Base-by-base conservation (phyloP, 2,329 filamentous ascomycete species). In the Cercospora citrullina region DNA sequence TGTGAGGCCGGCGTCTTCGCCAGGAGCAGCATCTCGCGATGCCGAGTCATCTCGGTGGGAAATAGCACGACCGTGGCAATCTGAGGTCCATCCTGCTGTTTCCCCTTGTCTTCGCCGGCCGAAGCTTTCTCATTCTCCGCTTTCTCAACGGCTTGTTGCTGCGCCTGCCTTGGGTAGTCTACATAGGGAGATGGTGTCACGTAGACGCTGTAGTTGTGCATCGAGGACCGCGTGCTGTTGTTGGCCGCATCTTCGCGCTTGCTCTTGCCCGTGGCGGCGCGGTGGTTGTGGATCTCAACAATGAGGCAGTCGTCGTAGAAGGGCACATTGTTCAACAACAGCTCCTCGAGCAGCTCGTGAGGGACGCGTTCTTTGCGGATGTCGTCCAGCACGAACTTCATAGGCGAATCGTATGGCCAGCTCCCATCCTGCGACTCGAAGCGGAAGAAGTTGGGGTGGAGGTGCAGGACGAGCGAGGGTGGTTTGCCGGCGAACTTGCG, bases 271-370 rank as follows among this genome's bases (percentile, higher is more conserved):
- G 88, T 76, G 9, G 82, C 78, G 72, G 92, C 72, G 85, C 91
- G 92, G 81, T 97, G 92, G 77, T 98, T 92, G 75, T 96, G 87
- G n/a, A 98, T 84, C 79, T 96, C 90, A 39, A 99, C 93, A 73
- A 99, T 98, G 66, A 99, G 86, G 76, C 94, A 97, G 33, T 87
- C 93, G 79, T 98, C 94, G 78, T 98, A 99, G 77, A 97, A 98
- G 9, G 86, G 85, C 14, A 97, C 90, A 21, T 89, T 88, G 18
- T 85, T 84, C 59, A 88, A 85, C 30, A 89, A 85, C 64, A 99
- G 87, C 72, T 94, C 90, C 59, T 91, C 88, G 10, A 98, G 82
- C 77, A 98, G 88, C 73, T 97, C 93, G 79, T 97, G 93, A 0
- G 95, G 95, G 39, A 99, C 84, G 0, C 92, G 96, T 66, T 90